Evolutionary conservation across 73 alveolate species (phyloP), one percentile per base, ranked within the genome.

Genomic region (Strombidium stylifer): DNA sequence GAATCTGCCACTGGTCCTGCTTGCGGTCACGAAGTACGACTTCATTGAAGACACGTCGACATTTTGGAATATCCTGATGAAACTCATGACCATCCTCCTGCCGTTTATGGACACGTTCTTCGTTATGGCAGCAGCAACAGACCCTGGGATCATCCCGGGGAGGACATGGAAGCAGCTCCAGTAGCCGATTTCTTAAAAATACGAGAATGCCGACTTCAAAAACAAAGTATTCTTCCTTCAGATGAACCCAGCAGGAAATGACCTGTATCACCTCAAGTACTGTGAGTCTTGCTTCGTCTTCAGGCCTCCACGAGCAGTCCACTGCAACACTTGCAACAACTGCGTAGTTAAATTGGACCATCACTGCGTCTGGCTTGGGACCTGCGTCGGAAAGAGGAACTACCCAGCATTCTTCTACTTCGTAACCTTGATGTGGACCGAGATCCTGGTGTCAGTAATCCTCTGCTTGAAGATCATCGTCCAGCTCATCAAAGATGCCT

Each of bases 321-420:
- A 91, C 68, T 91, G 98, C 47, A 87, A 91, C 1, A 56, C 81
- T 20, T 91, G 98, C 73, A 89, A 91, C 54, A 91, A 91, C 72
- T 91, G 98, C 60, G 90, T 81, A 21, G 86, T 65, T 46, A 69
- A 93, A 66, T 91, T 91, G 52, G 98, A 91, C 72, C 98, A 91
- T 59, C 98, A 91, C 62, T 91, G 98, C 65, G 57, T 81, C 4
- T 91, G 98, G 98, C 47, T 91, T 36, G 98, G 98, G 18, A 84
- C 96, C 23, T 91, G 98, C 70, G 82, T 91, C 5, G 98, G 94
- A 2, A 86, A 81, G 48, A 86, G 95, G 60, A 91, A 91, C 70
- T 91, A 91, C 20, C 37, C 51, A 53, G 37, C 37, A 32, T n/a
- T n/a, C n/a, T n/a, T n/a, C n/a, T n/a, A n/a, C n/a, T n/a, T n/a